phyloP scores from a whole-genome alignment of 768 basidiomycete species.

The Leccinum uliginosum region DNA sequence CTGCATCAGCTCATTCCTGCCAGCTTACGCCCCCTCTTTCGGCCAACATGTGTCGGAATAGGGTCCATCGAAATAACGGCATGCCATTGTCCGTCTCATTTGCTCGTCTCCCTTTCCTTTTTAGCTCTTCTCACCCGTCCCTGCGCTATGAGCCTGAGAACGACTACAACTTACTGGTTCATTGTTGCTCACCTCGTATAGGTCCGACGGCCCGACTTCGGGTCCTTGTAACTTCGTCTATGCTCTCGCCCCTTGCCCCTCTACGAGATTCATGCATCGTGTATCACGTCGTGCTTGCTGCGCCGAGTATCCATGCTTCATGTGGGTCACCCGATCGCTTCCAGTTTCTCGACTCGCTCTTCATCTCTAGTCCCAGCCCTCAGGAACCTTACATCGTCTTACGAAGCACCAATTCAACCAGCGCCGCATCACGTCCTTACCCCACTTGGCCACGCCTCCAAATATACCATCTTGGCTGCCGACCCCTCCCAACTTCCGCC shows the following conservation, averaged over 20 bases:
- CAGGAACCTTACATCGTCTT: constrained; percentile 15
- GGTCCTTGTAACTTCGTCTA: not conserved
- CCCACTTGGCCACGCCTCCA: constrained; percentile 1
- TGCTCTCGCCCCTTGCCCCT: not conserved
- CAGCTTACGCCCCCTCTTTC: constrained; percentile 12
- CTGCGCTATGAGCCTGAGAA: constrained; percentile 12
- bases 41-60: constrained; percentile 12
- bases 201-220: not conserved
- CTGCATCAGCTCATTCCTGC: not conserved
- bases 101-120: constrained; percentile 12
- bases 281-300: not conserved
- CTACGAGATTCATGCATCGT: constrained; percentile 1
- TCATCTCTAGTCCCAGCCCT: not conserved
- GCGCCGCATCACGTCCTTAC: constrained; percentile 13
- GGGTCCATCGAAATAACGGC: constrained; percentile 9
- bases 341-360: not conserved
- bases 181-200: not conserved
- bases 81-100: not conserved
- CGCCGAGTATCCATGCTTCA: not conserved
- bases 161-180: not conserved
- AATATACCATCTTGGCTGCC: constrained; percentile 2
- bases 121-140: not conserved
- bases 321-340: constrained; percentile 5
- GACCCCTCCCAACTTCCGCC: not conserved
- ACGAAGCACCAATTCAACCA: constrained; percentile 10